Conservation (phyloP, 2,329 filamentous ascomycete genomes). For the Camillea tinctor region DNA sequence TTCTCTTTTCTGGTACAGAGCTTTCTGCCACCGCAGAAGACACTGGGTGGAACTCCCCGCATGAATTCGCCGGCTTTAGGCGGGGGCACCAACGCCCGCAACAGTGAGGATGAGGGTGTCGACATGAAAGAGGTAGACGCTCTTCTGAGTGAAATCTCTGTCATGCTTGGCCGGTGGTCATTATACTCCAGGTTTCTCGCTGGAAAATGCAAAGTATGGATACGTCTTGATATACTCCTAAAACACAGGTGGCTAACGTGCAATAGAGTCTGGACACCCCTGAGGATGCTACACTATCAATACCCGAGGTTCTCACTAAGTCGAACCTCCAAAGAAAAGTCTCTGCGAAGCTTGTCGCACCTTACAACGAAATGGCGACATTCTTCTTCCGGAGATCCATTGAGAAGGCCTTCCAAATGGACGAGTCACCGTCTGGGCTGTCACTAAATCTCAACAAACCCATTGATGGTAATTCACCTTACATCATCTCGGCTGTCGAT, state of each 20-base stretch:
- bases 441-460: constrained; percentile 71
- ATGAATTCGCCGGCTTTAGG: constrained; percentile 74
- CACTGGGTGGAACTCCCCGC: constrained; percentile 59
- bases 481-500: constrained; percentile 92
- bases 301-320: constrained; percentile 73
- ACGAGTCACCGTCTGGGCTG: constrained; percentile 80
- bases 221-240: constrained; percentile 10
- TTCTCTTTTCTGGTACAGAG: constrained; percentile 97
- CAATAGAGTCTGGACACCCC: constrained; percentile 50
- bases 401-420: constrained; percentile 95
- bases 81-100: constrained; percentile 50
- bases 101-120: constrained; percentile 85
- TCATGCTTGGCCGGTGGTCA: constrained; percentile 93
- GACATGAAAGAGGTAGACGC: constrained; percentile 96
- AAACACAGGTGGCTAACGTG: constrained; percentile 24
- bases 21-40: constrained; percentile 73
- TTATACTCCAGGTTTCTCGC: constrained; percentile 87
- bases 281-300: constrained; percentile 55
- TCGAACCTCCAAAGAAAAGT: constrained; percentile 83
- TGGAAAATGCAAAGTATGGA: constrained; percentile 74
- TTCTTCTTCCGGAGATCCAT: constrained; percentile 97
- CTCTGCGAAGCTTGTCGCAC: constrained; percentile 66
- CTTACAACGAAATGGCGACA: constrained; percentile 89
- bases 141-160: constrained; percentile 79
- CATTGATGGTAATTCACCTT: constrained; percentile 76